Percentiles rank a stretch among this genome's conserved stretches.
Evolutionary conservation across 1,139 yeast genomes (phyloP).

Genomic region (Sporopachydermia cereana): DNA sequence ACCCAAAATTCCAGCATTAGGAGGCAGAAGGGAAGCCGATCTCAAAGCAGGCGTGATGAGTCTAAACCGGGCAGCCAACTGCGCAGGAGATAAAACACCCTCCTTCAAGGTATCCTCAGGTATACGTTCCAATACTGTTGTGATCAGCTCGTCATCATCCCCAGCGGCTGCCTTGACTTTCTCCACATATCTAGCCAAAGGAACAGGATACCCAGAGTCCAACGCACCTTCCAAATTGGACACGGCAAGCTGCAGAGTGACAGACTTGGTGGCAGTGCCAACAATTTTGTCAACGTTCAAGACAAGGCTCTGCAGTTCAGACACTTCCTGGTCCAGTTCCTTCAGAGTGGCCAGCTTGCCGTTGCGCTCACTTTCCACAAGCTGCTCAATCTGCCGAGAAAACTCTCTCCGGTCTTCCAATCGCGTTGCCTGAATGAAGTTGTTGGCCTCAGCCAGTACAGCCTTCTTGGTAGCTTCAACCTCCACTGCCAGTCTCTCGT

Average conservation of each 20-base stretch:
- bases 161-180: slow-evolving; percentile 29
- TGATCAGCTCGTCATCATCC: slow-evolving; percentile 30
- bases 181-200: slow-evolving; percentile 26
- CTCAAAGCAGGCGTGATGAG: slow-evolving; percentile 77
- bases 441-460: slow-evolving; percentile 65
- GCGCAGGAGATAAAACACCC: slow-evolving; percentile 42
- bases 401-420: slow-evolving; percentile 64
- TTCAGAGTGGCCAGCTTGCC: slow-evolving; percentile 66
- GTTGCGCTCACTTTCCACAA: slow-evolving; percentile 69
- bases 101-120: slow-evolving; percentile 38
- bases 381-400: slow-evolving; percentile 48
- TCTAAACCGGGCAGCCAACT: slow-evolving; percentile 61
- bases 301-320: slow-evolving; percentile 48
- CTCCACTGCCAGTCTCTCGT: slow-evolving; percentile 49
- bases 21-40: slow-evolving; percentile 80
- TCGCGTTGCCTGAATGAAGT: slow-evolving; percentile 62
- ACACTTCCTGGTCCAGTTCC: slow-evolving; percentile 45
- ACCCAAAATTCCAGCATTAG: slow-evolving; percentile 91
- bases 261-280: slow-evolving; percentile 41
- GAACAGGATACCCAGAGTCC: slow-evolving; percentile 23
- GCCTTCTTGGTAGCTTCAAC: slow-evolving; percentile 57
- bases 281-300: slow-evolving; percentile 46
- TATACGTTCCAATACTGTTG: slow-evolving; percentile 26
- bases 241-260: slow-evolving; percentile 46
- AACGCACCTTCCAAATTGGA: slow-evolving; percentile 41